A percentile compares a stretch with the other conserved stretches of the same genome.
These are phyloP conservation scores for Cadophora sp. DNA, from an alignment of 2,329 filamentous ascomycete species.

Conservation along the genomic window DNA sequence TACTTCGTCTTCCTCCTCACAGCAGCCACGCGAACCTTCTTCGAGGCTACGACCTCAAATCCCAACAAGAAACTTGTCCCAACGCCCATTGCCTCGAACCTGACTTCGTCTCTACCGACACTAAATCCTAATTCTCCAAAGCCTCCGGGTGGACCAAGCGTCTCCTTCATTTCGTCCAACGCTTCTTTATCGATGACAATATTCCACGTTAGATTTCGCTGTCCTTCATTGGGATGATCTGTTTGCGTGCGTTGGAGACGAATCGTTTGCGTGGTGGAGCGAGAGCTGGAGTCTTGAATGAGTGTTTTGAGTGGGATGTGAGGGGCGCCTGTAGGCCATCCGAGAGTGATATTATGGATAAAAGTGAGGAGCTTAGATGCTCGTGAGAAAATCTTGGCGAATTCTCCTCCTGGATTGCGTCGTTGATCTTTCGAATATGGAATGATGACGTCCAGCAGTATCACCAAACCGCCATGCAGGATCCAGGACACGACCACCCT, in stretches of 20 bases:
- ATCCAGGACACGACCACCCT: constrained; percentile 6
- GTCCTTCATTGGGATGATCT: constrained; percentile 13
- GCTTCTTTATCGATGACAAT: constrained; percentile 26
- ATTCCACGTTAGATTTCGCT: constrained; percentile 26
- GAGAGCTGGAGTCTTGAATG: not conserved
- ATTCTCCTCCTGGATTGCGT: not conserved
- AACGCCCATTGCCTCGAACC: constrained; percentile 27
- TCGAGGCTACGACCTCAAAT: not conserved
- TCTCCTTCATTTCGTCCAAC: constrained; percentile 33
- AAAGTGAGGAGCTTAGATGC: not conserved
- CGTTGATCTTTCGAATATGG: constrained; percentile 5
- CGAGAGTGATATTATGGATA: constrained; percentile 2
- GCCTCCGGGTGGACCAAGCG: constrained; percentile 30
- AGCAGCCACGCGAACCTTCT: not conserved
- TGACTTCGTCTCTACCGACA: constrained; percentile 24
- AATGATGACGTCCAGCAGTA: constrained; percentile 8
- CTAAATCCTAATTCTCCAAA: constrained; percentile 33
- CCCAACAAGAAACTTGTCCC: constrained; percentile 27
- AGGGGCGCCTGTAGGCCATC: not conserved
- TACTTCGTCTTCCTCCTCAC: constrained; percentile 13
- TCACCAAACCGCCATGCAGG: constrained; percentile 12
- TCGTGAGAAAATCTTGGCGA: not conserved
- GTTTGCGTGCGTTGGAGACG: constrained; percentile 11
- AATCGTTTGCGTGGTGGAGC: constrained; percentile 6
- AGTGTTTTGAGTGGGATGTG: not conserved